Evolutionary conservation across 768 basidiomycete species (phyloP).

Genomic region (Solioccasus polychromus): DNA sequence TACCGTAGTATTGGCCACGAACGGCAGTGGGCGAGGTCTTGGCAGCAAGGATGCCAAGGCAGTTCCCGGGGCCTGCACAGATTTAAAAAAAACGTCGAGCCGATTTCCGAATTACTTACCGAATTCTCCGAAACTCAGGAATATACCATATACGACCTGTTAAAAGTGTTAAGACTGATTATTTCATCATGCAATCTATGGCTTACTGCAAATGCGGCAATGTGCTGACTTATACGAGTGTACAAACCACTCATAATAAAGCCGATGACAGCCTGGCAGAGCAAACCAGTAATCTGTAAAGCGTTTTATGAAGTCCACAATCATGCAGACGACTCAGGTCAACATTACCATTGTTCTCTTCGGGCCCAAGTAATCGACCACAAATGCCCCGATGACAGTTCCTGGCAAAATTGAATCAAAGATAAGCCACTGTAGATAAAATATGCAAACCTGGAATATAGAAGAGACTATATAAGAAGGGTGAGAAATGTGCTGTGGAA

Average conservation of each 20-base stretch:
- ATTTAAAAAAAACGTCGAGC: conserved; percentile 1
- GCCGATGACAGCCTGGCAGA: conserved; percentile 69
- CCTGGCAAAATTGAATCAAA: conserved; percentile 30
- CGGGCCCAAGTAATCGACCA: conserved; percentile 73
- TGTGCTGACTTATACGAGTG: conserved; percentile 51
- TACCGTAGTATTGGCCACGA: conserved; percentile 82
- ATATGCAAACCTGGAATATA: conserved; percentile 54
- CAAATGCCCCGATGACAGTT: conserved; percentile 69
- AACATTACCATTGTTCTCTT: conserved; percentile 65
- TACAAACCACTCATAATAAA: conserved; percentile 92
- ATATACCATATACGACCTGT: conserved; percentile 85
- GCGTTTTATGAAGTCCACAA: conserved; percentile 1
- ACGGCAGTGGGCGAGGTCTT: conserved; percentile 85
- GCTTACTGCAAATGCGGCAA: conserved; percentile 73
- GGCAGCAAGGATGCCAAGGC: conserved; percentile 77
- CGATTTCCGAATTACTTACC: conserved; percentile 38
- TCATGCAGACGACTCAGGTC: not conserved
- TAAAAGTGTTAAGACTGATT: not conserved
- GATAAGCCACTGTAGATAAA: not conserved
- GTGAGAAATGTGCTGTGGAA: conserved; percentile 3
- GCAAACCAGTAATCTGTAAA: conserved; percentile 65
- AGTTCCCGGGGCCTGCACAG: conserved; percentile 71
- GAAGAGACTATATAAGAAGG: conserved; percentile 42
- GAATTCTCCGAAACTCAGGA: conserved; percentile 85
- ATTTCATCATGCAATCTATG: not conserved